Conservation (phyloP, 2,329 filamentous ascomycete genomes). For the Epichloe sylvatica region DNA sequence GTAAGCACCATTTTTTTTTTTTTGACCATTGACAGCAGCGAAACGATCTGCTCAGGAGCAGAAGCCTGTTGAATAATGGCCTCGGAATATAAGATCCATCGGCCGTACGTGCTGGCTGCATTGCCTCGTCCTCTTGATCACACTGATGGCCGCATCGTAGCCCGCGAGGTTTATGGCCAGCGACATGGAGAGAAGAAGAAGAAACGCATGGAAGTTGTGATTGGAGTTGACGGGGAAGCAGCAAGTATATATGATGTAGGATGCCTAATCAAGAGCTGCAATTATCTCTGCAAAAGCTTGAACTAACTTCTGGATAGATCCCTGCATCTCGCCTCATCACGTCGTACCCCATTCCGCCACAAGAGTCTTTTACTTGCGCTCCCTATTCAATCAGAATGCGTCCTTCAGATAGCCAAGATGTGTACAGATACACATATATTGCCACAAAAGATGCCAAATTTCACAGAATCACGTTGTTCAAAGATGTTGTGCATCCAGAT, state of each 20-base stretch:
- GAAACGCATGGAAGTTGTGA: slow-evolving; percentile 48
- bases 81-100: slow-evolving; percentile 47
- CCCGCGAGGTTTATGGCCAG: slow-evolving; percentile 48
- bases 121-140: slow-evolving; percentile 45
- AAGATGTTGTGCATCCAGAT: slow-evolving; percentile 37
- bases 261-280: neutral
- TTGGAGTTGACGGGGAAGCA: slow-evolving; percentile 52
- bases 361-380: slow-evolving; percentile 48
- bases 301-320: slow-evolving; percentile 28
- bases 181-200: slow-evolving; percentile 43
- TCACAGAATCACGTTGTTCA: slow-evolving; percentile 44
- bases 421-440: slow-evolving; percentile 47
- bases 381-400: slow-evolving; percentile 44
- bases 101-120: slow-evolving; percentile 48
- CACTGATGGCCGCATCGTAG: slow-evolving; percentile 36
- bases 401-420: slow-evolving; percentile 30
- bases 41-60: neutral
- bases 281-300: neutral
- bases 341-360: slow-evolving; percentile 52
- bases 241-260: slow-evolving; percentile 53
- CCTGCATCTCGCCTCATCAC: slow-evolving; percentile 48
- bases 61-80: slow-evolving; percentile 29
- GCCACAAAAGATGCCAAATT: slow-evolving; percentile 36
- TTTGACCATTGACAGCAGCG: neutral
- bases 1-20: neutral